These are phyloP conservation scores for Phaeosphaeria sp. DNA, from an alignment of 2,329 filamentous ascomycete species.

Conservation along the genomic window DNA sequence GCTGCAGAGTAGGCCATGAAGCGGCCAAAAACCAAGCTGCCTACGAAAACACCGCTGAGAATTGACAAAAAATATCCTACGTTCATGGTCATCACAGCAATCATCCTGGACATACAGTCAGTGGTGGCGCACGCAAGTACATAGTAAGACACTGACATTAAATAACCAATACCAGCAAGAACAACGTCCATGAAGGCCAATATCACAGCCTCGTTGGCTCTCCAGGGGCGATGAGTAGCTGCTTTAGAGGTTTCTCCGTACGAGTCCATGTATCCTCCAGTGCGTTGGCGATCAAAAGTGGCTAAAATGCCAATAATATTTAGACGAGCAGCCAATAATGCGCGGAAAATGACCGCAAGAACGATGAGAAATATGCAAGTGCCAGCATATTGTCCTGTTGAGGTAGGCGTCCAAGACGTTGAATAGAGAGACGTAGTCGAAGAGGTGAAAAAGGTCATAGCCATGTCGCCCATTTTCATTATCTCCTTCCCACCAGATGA, in stretches of 20 bases:
- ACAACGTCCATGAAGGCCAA: constrained; percentile 72
- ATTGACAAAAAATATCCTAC: constrained; percentile 82
- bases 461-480: constrained; percentile 48
- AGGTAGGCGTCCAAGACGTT: constrained; percentile 72
- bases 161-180: constrained; percentile 77
- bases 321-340: constrained; percentile 71
- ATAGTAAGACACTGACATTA: constrained; percentile 70
- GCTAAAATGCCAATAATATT: constrained; percentile 57
- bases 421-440: constrained; percentile 70
- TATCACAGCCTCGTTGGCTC: constrained; percentile 77
- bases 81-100: constrained; percentile 89
- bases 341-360: constrained; percentile 71
- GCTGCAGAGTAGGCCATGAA: constrained; percentile 50
- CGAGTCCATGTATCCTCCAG: constrained; percentile 72
- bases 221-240: constrained; percentile 68
- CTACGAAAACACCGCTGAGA: constrained; percentile 77
- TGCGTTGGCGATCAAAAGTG: constrained; percentile 69
- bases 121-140: neutral
- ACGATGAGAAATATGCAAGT: constrained; percentile 89
- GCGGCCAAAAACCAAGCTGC: constrained; percentile 78
- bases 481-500: neutral
- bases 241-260: constrained; percentile 43
- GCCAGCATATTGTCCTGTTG: constrained; percentile 74
- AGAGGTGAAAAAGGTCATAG: constrained; percentile 68
- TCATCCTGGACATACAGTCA: constrained; percentile 67